These are phyloP conservation scores for Sphaerulina populicola DNA, from an alignment of 2,329 filamentous ascomycete genomes.

Conservation along the genomic window DNA sequence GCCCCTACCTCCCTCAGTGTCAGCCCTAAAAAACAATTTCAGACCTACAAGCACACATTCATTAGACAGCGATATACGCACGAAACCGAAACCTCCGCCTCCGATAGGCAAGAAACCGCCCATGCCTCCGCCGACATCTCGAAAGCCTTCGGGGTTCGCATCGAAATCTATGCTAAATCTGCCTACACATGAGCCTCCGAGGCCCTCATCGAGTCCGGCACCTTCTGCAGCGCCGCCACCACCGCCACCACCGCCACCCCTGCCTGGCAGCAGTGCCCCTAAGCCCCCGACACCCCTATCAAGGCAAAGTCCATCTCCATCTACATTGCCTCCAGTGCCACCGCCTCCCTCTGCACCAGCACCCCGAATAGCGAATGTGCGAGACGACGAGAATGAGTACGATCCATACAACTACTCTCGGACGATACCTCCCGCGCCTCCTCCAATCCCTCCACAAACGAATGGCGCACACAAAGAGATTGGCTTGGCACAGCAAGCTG, in stretches of 20 bases:
- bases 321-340: constrained; percentile 45
- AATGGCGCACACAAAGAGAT: constrained; percentile 34
- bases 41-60: constrained; percentile 55
- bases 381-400: constrained; percentile 19
- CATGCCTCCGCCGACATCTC: constrained; percentile 48
- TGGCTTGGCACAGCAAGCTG: constrained; percentile 52
- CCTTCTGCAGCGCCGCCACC: constrained; percentile 46
- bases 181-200: constrained; percentile 30
- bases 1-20: constrained; percentile 37
- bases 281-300: constrained; percentile 23
- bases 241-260: constrained; percentile 35
- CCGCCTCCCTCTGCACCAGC: constrained; percentile 14
- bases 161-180: constrained; percentile 28
- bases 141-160: constrained; percentile 48
- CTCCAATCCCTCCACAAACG: constrained; percentile 36
- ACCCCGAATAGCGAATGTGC: constrained; percentile 13
- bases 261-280: constrained; percentile 34
- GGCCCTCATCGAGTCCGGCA: constrained; percentile 53
- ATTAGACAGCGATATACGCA: constrained; percentile 43
- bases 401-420: constrained; percentile 19
- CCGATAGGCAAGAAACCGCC: constrained; percentile 67
- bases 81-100: constrained; percentile 61
- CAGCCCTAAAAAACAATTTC: constrained; percentile 40
- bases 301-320: constrained; percentile 24
- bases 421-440: constrained; percentile 49